Evolutionary conservation across 768 basidiomycete species (phyloP), one percentile per base, ranked within the genome.

Genomic region (Rhizopogon roseolus): DNA sequence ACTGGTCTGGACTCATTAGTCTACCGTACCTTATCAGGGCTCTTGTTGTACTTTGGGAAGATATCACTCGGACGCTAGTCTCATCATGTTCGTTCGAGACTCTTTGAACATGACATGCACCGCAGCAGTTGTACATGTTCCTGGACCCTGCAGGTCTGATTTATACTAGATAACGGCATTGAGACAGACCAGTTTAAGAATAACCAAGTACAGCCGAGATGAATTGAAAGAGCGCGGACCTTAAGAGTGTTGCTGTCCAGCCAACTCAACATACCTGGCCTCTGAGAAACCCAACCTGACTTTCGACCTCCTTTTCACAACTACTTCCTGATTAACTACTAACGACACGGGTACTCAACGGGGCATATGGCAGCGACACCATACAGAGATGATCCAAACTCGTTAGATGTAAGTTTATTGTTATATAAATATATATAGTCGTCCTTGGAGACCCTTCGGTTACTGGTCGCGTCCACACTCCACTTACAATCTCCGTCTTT

Each of bases 311-410:
- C 29, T 32, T 32, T 32, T 8, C 29, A 32, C 29, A 22, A 22
- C 22, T 22, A 22, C 7, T 8, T n/a, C n/a, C n/a, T n/a, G n/a
- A n/a, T n/a, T n/a, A n/a, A n/a, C 29, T 8, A 22, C 22, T 5
- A 29, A 29, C 29, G 29, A 29, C 5, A 29, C 29, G 29, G 13
- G 34, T 67, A 68, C 44, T 55, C 58, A 57, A 71, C 62, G 69
- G 40, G 52, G 34, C 59, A 69, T 22, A 57, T 67, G 10, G 40
- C 58, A 4, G 56, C 65, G 7, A 41, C 58, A 2, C 34, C 60
- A 36, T 69, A 62, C 56, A 57, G 49, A 1, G 66, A 69, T 52
- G 39, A 52, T 17, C 54, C 63, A 1, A 28, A 55, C 1, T 57
- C 66, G 17, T 49, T 69, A 41, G 22, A 3, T 22, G 22, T 22